These are phyloP conservation scores for Lepidopterella palustris DNA, from an alignment of 495 filamentous ascomycete genomes.

Conservation along the genomic window DNA sequence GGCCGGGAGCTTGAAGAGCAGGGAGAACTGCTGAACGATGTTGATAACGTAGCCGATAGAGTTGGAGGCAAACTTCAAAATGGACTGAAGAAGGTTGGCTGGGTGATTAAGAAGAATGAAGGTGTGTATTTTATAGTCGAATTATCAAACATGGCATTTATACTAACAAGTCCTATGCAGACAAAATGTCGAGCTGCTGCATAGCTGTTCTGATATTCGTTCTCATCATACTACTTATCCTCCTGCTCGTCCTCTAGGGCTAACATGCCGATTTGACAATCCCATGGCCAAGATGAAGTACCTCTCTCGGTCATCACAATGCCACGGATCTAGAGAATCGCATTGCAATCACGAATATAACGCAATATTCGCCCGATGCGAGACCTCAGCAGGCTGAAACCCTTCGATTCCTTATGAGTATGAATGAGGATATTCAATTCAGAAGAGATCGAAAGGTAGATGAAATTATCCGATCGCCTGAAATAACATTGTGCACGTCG, in stretches of 20 bases:
- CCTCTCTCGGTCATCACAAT: no score
- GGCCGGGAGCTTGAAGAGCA: conserved; percentile 93
- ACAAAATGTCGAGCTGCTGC: conserved; percentile 83
- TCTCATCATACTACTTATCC: conserved; percentile 73
- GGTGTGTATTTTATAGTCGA: conserved; percentile 47
- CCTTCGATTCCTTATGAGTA: no score
- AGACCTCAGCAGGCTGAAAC: no score
- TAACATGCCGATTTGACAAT: not conserved
- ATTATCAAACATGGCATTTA: conserved; percentile 14
- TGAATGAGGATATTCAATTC: not conserved
- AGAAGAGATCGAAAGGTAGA: not conserved
- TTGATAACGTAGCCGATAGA: conserved; percentile 74
- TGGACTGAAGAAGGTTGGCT: conserved; percentile 76
- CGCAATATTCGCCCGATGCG: no score
- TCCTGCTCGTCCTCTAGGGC: conserved; percentile 55
- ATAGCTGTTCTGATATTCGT: conserved; percentile 80
- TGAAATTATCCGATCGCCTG: not conserved
- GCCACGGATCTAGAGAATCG: no score
- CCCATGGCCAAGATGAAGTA: no score
- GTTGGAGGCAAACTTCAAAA: conserved; percentile 79
- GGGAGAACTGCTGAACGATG: conserved; percentile 67
- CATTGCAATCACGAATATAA: no score
- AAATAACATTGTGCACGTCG: not conserved
- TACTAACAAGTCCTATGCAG: conserved; percentile 37
- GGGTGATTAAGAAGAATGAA: conserved; percentile 87